Evolutionary conservation across 2,329 filamentous ascomycete species (phyloP), one percentile per base, ranked within the genome.

Genomic region (Metarhizium humberi): DNA sequence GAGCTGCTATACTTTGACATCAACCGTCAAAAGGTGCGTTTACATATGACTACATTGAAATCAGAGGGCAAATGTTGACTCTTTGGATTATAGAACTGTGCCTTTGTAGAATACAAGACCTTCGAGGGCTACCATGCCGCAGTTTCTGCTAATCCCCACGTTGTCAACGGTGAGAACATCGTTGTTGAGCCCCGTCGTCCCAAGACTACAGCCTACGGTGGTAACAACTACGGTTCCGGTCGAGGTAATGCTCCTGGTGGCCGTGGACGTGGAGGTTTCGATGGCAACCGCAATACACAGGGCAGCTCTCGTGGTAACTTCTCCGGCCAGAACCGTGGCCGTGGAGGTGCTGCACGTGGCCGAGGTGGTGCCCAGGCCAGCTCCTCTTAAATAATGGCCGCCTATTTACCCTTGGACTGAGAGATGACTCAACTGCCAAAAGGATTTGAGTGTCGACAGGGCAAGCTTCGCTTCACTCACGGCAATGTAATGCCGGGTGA

Each of bases 51-150:
- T 16, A 30, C 11, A 16, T 16, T 14, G 6, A 48, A 29, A 11
- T 30, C 13, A 14, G 7, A 6, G 20, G 45, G 30, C 42, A 16
- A 3, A 6, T 4, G 13, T 20, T 48, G 14, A 48, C 6, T 30
- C 13, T 48, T 18, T 18, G 52, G 46, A 32, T 52, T 45, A 32
- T 67, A 95, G 92, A 96, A 94, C 79, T 96, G 91, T 67, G 94
- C 94, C 30, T 97, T 97, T 68, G 90, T 96, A 57, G 94, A 99
- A 71, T 99, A 94, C 72, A 87, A 85, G 67, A 88, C 86, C 50
- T 69, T 83, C 25, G 84, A 91, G 55, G 90, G 84, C 50, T 96
- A 95, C 74, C 82, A 90, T 70, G 87, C 88, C 59, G 94, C 94
- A 47, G 79, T 90, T 42, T 82, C 82, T 58, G 87, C 86, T 63